These are phyloP conservation scores for Penicillium sclerotiorum DNA, from an alignment of 2,329 filamentous ascomycete genomes.

Conservation along the genomic window DNA sequence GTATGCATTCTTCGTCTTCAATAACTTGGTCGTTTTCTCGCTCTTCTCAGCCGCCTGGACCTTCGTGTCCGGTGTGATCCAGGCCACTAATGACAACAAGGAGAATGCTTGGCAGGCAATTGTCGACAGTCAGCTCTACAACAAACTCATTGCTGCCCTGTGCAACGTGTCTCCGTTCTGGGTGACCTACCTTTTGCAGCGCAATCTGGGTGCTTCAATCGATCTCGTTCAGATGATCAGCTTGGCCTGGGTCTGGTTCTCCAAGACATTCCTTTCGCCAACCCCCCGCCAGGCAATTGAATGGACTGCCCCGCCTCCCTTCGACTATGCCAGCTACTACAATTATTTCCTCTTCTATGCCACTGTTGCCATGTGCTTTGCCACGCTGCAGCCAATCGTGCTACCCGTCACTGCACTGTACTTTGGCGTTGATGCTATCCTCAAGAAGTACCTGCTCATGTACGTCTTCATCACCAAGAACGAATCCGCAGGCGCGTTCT, in stretches of 20 bases:
- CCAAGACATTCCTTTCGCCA: constrained; percentile 79
- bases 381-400: constrained; percentile 81
- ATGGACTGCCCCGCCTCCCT: constrained; percentile 85
- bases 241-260: constrained; percentile 80
- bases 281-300: constrained; percentile 92
- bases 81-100: constrained; percentile 55
- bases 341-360: constrained; percentile 97
- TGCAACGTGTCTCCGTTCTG: constrained; percentile 87
- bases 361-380: constrained; percentile 84
- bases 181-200: constrained; percentile 90
- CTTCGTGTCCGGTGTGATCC: constrained; percentile 68
- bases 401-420: constrained; percentile 86
- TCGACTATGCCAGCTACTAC: constrained; percentile 96
- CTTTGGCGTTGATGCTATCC: constrained; percentile 80
- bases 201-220: constrained; percentile 89
- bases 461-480: constrained; percentile 97
- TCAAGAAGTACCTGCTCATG: constrained; percentile 93
- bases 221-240: constrained; percentile 89
- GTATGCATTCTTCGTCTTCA: constrained; percentile 96
- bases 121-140: constrained; percentile 62
- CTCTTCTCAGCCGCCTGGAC: constrained; percentile 82
- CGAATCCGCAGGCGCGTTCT: constrained; percentile 90
- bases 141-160: constrained; percentile 69
- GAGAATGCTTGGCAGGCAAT: constrained; percentile 71
- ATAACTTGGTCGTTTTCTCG: constrained; percentile 93